Base-by-base conservation (phyloP, 768 basidiomycete genomes). In the Termitomyces sp. region DNA sequence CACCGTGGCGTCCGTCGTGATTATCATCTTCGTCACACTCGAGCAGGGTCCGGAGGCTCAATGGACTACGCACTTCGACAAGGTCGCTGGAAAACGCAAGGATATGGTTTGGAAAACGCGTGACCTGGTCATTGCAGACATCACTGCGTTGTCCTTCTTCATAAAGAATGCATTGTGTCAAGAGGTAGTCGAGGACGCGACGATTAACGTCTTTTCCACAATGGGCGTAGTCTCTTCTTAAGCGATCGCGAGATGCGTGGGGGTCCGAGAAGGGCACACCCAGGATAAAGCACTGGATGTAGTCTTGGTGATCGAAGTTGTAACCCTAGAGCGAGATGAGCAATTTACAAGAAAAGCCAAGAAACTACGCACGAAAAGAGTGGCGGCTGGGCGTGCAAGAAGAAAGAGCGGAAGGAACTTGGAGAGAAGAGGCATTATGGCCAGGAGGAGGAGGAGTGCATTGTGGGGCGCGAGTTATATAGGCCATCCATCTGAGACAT, bases 121-220 rank as follows among this genome's bases (percentile, higher is more conserved):
- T 58, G 20, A 37, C 44, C n/a, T 55, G 40, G 1, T 63, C 56
- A 42, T 45, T 60, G 42, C 59, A 63, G 45, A 60, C 56, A 27
- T 58, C 56, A 8, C 22, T 43, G 33, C 30, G 40, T 42, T 56
- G 39, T 26, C 62, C 62, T 2, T 45, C 47, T 26, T 55, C 40
- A 26, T 51, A 53, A 30, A 34, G 53, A 48, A 63, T 60, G 43
- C 62, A 63, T 27, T 60, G 59, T 24, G 59, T 58, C 59, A 63
- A 52, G 12, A 63, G 54, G 36, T 55, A 52, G 26, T 63, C 56
- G 32, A 63, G 62, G 27, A 63, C 34, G 20, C 56, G 59, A n/a
- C 56, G 56, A 20, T 63, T 60, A 13, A 60, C 48, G 27, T 60
- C 49, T 10, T 57, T 63, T 40, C 49, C 44, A 39, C 62, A 63